Evolutionary conservation across 1,139 yeast genomes (phyloP), one percentile per base, ranked within the genome.

Genomic region (Nakaseomyces nivariensis): DNA sequence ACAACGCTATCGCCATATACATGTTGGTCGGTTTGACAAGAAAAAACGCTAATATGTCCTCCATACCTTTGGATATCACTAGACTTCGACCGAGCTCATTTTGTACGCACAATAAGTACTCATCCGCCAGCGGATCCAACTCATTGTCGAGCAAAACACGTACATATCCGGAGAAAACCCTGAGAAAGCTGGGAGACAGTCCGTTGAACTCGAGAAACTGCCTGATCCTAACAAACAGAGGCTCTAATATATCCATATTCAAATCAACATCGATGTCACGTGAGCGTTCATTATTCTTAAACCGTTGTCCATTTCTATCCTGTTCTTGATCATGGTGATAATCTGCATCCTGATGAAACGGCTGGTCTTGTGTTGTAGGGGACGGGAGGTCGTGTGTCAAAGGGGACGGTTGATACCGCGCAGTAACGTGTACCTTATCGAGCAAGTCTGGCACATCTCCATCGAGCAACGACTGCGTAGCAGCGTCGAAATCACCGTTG

Each of bases 21-120:
- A 45, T 46, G 48, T 53, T 56, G n/a, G 49, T 50, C 5, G 58
- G 58, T 5, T 47, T 44, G 5, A 51, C 31, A 6, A 54, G 44
- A 37, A 56, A 56, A 13, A 46, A 42, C 9, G 51, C 44, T n/a
- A 56, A 29, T 22, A 56, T 44, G 8, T 49, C 50, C 32, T 50
- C 50, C 38, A 55, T 37, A 9, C 37, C 37, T 3, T 49, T 25
- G 13, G 54, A 48, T 24, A 55, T 38, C 17, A 49, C 56, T 37
- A 46, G 51, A 3, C 48, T 49, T 11, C 49, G 48, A 33, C 51
- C 47, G 27, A 55, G 38, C 42, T 52, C 56, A 43, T 52, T 50
- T 43, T 54, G 52, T 33, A 54, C 11, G 10, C 46, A 48, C 17
- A 49, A 44, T 7, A 55, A 22, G 37, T 51, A 54, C 29, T 50